Evolutionary conservation across 257 asterid genomes (phyloP), one percentile per base, ranked within the genome.

Genomic region (Fraxinus excelsior): DNA sequence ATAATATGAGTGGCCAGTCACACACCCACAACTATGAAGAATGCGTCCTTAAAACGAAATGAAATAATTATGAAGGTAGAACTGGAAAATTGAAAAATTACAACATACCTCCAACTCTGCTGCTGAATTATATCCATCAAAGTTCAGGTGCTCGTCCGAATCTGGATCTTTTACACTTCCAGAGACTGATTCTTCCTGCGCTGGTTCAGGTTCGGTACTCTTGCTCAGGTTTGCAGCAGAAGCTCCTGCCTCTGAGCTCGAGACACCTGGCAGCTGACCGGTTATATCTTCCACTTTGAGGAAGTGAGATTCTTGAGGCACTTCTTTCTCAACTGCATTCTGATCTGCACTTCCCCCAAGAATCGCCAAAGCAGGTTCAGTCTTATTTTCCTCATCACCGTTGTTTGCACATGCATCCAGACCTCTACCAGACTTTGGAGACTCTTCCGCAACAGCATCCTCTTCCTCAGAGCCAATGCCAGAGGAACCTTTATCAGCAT

Each of bases 391-490:
- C 49, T 21, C 60, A 38, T 80, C 78, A 38, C 40, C 49, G 23
- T 53, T 82, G 32, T 29, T 73, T 32, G 37, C 82, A 78, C 78
- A 23, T 29, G 9, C 37, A 69, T 71, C 81, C 23, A 10, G 29
- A 74, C 42, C 73, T 38, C 46, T 76, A 69, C 31, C 82, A 32
- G 81, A 62, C 79, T 86, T 78, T 71, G 34, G 72, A 71, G 82
- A 71, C 74, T 80, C 83, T 66, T 80, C 84, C 72, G 60, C 77
- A 78, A 18, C 70, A 53, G 64, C 51, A 18, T 68, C 86, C 84
- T 94, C 97, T 76, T 90, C 94, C 79, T 87, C 96, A 0, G 90
- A 86, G 62, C 82, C 83, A 75, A 85, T 79, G 28, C 77, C 90
- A 21, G 89, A 82, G 19, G 83, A 72, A 69, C 76, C 88, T 77